Conservation (phyloP, 2,329 filamentous ascomycete genomes). For the Zasmidium citrigriseum region DNA sequence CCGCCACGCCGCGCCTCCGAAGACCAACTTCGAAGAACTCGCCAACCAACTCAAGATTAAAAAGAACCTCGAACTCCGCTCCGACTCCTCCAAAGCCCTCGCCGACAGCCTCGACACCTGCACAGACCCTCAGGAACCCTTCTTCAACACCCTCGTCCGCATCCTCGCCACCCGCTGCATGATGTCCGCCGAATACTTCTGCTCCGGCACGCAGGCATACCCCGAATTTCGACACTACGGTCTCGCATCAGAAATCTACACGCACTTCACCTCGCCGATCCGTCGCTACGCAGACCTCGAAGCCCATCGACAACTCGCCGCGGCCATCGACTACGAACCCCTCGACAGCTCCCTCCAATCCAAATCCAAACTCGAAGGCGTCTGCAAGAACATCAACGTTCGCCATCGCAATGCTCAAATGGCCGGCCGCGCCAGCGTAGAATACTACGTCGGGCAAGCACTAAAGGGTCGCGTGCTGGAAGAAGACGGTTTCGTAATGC, state of each 20-base stretch:
- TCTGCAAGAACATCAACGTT: conserved; percentile 98
- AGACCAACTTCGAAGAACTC: conserved; percentile 95
- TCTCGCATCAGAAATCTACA: conserved; percentile 94
- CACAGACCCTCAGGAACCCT: conserved; percentile 76
- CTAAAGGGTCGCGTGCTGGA: conserved; percentile 75
- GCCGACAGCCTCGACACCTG: conserved; percentile 89
- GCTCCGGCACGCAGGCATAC: conserved; percentile 87
- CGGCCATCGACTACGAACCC: conserved; percentile 89
- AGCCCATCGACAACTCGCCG: conserved; percentile 90
- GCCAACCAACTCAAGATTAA: conserved; percentile 88
- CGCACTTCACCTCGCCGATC: conserved; percentile 96
- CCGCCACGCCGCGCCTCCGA: conserved; percentile 87
- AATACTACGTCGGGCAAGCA: conserved; percentile 97
- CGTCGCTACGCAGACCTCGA: conserved; percentile 96
- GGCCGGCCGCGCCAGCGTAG: conserved; percentile 88
- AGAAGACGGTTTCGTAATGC: conserved; percentile 95
- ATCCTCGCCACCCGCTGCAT: conserved; percentile 98
- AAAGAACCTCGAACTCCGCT: conserved; percentile 74
- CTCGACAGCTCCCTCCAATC: conserved; percentile 80
- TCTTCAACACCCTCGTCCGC: conserved; percentile 97
- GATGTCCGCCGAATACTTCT: conserved; percentile 99
- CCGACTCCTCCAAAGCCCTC: conserved; percentile 87
- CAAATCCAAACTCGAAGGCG: conserved; percentile 81
- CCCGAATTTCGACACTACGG: conserved; percentile 97
- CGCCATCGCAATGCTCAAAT: conserved; percentile 96